phyloP scores from a whole-genome alignment of 352 stramenopile species.

The Phytophthora pistaciae region DNA sequence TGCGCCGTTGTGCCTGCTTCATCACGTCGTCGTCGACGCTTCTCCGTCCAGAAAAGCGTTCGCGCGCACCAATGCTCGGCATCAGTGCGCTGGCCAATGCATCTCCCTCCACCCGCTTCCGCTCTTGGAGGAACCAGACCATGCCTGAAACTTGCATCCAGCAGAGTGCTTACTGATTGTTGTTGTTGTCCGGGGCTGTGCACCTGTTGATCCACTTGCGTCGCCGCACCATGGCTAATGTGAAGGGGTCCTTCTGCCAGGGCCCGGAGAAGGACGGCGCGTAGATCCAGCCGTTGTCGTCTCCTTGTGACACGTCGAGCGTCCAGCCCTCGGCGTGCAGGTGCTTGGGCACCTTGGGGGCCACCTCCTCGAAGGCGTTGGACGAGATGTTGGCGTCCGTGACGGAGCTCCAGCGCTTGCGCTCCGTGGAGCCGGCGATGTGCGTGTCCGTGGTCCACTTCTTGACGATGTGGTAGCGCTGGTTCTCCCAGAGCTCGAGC shows the following conservation, averaged over 20 bases:
- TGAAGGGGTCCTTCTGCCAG: slow-evolving; percentile 81
- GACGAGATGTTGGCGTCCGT: slow-evolving; percentile 69
- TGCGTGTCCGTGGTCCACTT: slow-evolving; percentile 78
- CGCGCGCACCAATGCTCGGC: background rate
- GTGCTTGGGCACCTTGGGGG: slow-evolving; percentile 63
- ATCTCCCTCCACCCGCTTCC: slow-evolving; percentile 7
- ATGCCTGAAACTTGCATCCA: slow-evolving; percentile 7
- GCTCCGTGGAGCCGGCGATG: slow-evolving; percentile 60
- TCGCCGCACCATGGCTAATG: slow-evolving; percentile 80
- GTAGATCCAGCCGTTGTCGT: slow-evolving; percentile 89
- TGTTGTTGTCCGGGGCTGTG: slow-evolving; percentile 22
- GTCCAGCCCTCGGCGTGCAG: slow-evolving; percentile 78
- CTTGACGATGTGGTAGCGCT: slow-evolving; percentile 81
- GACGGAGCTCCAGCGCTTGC: slow-evolving; percentile 76
- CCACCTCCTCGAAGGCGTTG: slow-evolving; percentile 73
- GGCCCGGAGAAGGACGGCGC: slow-evolving; percentile 76
- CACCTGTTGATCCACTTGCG: slow-evolving; percentile 89
- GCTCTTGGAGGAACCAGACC: slow-evolving; percentile 5
- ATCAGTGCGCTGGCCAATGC: slow-evolving; percentile 4
- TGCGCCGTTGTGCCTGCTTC: slow-evolving; percentile 17
- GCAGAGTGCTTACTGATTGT: slow-evolving; percentile 26
- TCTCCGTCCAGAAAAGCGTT: slow-evolving; percentile 7
- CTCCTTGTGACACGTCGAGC: slow-evolving; percentile 78
- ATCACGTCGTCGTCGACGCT: slow-evolving; percentile 5
- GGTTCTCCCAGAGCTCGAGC: slow-evolving; percentile 88